Conservation (phyloP, 2,329 filamentous ascomycete species). For the Diplodia seriata region DNA sequence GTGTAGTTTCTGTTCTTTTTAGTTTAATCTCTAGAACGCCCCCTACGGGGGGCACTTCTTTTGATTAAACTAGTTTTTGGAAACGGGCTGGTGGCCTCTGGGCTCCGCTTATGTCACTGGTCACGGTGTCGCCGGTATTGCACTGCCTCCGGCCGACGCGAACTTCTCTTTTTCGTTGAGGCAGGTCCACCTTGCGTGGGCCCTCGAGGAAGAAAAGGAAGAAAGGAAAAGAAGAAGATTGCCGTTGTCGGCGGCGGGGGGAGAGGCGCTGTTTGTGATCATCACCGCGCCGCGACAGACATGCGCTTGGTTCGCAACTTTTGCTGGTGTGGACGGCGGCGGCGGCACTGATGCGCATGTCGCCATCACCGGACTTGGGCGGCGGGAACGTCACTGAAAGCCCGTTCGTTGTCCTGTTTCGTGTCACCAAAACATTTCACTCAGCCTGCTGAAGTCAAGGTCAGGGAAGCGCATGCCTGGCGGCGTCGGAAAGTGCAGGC, state of each 20-base stretch:
- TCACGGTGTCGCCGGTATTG: constrained; percentile 20
- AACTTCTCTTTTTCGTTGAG: too few species aligned
- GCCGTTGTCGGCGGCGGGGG: too few species aligned
- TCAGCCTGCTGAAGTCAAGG: not conserved
- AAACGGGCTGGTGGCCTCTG: constrained; percentile 4
- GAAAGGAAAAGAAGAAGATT: not conserved
- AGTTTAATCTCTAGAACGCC: constrained; percentile 20
- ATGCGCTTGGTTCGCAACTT: not conserved
- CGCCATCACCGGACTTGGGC: not conserved
- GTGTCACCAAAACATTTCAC: not conserved
- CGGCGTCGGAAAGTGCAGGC: not conserved
- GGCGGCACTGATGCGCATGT: not conserved
- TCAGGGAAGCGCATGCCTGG: not conserved
- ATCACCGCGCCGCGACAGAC: not conserved
- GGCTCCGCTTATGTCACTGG: not conserved
- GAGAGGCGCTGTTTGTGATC: not conserved
- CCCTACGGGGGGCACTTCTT: constrained; percentile 11
- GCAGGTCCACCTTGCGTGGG: too few species aligned
- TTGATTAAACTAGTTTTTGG: constrained; percentile 18
- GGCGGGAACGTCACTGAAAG: not conserved
- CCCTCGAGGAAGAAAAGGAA: constrained; percentile 8
- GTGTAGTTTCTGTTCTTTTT: constrained; percentile 25
- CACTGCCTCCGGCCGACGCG: constrained; percentile 17
- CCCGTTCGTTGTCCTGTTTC: not conserved
- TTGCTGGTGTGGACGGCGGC: not conserved